Conservation (phyloP, 148 eudicot species). For the Fagopyrum esculentum region DNA sequence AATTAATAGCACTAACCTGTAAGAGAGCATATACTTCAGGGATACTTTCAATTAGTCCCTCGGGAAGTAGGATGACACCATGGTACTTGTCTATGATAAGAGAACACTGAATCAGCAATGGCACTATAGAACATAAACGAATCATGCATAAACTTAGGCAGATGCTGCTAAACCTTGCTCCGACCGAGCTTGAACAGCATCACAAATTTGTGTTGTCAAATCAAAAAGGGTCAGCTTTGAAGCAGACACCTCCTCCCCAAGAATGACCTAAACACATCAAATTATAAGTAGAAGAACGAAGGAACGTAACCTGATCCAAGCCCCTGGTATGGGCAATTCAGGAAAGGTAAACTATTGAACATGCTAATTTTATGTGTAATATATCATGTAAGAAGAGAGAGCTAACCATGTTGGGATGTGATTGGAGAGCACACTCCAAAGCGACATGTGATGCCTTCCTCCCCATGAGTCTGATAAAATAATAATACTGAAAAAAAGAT, state of each 20-base stretch:
- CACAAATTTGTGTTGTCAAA: constrained; percentile 89
- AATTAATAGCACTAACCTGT: constrained; percentile 44
- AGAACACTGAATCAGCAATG: constrained; percentile 16
- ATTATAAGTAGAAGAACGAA: not conserved
- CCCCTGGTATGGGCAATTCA: not conserved
- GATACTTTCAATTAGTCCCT: constrained; percentile 97
- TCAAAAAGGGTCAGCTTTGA: constrained; percentile 93
- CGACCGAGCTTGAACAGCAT: constrained; percentile 91
- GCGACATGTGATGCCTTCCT: constrained; percentile 98
- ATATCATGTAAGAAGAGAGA: constrained; percentile 17
- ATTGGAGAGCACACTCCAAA: constrained; percentile 93
- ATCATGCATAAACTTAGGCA: not conserved
- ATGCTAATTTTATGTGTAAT: not conserved
- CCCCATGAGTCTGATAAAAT: constrained; percentile 96
- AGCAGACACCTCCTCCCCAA: constrained; percentile 93
- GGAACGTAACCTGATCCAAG: not conserved
- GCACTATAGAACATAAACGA: not conserved
- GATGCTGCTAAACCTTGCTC: constrained; percentile 48
- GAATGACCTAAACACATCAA: constrained; percentile 55
- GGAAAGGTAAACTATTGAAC: not conserved
- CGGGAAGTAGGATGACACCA: constrained; percentile 90
- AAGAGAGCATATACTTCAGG: constrained; percentile 95
- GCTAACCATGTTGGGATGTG: constrained; percentile 93
- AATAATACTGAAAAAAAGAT: constrained; percentile 61
- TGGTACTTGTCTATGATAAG: constrained; percentile 65